Base-by-base conservation (phyloP, 352 stramenopile genomes). In the Stramenopiles sp. region DNA sequence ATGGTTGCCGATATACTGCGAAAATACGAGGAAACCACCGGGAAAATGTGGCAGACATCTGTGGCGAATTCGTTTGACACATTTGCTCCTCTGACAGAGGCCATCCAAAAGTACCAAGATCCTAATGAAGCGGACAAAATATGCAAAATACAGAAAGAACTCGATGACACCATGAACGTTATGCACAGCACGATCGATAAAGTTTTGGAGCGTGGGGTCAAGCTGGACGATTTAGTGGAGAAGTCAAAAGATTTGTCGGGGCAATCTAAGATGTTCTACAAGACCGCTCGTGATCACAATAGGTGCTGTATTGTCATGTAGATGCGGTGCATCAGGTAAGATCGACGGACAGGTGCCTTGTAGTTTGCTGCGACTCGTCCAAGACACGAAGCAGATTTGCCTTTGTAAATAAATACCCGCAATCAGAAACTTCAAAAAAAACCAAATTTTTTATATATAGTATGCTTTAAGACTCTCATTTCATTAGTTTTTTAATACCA, bases 191-290 rank as follows among this genome's bases (percentile, higher is more conserved):
- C 95, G 0, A 98, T 99, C 81, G 95, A 99, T 84, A 96, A 89
- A 73, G 93, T 99, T 48, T 87, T 99, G 77, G 92, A 97, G 78
- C 87, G 95, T 75, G 94, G 94, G 35, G 94, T 97, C 77, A 98
- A 98, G 80, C 86, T 99, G 74, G 95, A 99, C 83, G 93, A 97
- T 78, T 85, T 99, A 12, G 95, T 99, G 69, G 94, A 96, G 79
- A 96, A 97, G 79, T 97, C 90, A 77, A 91, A 98, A 81, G 95
- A 98, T 80, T 84, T 99, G 76, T 97, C 88, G 78, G 91, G 86
- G 77, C 94, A 98, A 83, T 98, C 91, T 73, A 99, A 99, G 86
- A 95, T 98, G 83, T 99, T 99, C 84, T 99, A 99, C 88, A 98
- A 97, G 81, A 91, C 98, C 79, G 94, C 95, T 34, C 97, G 96